These are phyloP conservation scores for Taphrina pruni DNA, from an alignment of 1,139 yeast species.

Conservation along the genomic window DNA sequence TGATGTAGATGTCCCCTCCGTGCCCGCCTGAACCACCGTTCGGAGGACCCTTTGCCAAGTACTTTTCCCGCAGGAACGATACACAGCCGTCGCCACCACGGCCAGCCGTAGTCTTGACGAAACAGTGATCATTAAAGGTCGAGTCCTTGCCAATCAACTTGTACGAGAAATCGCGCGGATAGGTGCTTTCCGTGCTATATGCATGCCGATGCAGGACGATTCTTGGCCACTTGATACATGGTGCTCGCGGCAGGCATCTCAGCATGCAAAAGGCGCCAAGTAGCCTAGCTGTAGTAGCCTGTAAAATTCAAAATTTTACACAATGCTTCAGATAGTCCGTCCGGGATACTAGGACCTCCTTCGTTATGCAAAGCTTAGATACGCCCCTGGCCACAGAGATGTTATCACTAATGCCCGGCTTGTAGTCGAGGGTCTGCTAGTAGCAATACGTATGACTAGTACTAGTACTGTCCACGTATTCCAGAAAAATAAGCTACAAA, in stretches of 20 bases:
- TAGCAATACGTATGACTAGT: too few relatives aligned
- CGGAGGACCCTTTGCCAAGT: slow-evolving; percentile 86
- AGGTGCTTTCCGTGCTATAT: slow-evolving; percentile 10
- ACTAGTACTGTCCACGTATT: too few relatives aligned
- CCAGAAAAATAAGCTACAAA: too few relatives aligned
- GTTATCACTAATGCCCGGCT: too few relatives aligned
- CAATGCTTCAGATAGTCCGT: too few relatives aligned
- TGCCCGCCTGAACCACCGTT: slow-evolving; percentile 98
- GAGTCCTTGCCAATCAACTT: slow-evolving; percentile 28
- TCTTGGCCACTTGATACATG: not conserved
- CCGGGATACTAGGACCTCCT: too few relatives aligned
- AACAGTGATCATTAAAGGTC: slow-evolving; percentile 35
- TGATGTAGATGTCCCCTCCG: slow-evolving; percentile 86
- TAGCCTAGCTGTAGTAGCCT: too few relatives aligned
- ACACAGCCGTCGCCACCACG: slow-evolving; percentile 88
- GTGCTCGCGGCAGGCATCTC: slow-evolving; percentile 1
- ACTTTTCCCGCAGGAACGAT: slow-evolving; percentile 85
- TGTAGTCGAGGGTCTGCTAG: too few relatives aligned
- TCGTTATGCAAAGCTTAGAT: too few relatives aligned
- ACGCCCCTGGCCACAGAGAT: too few relatives aligned
- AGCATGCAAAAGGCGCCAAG: not conserved
- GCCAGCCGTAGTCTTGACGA: slow-evolving; percentile 59
- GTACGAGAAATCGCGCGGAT: slow-evolving; percentile 34
- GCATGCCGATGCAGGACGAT: not conserved
- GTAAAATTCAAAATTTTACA: too few relatives aligned